Evolutionary conservation across 257 asterid genomes (phyloP).

Genomic region (Catharanthus roseus): DNA sequence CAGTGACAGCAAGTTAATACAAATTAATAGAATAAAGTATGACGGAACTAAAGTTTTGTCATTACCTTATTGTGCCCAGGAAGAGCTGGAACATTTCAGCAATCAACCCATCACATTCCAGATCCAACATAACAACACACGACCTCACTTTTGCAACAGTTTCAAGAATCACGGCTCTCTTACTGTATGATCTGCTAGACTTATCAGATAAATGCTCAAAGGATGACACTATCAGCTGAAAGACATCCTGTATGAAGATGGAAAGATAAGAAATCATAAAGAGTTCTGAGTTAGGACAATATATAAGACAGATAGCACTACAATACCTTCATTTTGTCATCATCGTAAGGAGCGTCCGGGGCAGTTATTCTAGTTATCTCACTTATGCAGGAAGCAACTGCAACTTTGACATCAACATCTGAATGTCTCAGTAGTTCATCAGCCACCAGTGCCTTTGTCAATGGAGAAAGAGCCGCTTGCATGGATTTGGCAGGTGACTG

Average conservation of each 20-base stretch:
- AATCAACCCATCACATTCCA: conserved; percentile 87
- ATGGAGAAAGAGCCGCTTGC: conserved; percentile 64
- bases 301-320: not conserved
- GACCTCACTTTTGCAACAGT: conserved; percentile 96
- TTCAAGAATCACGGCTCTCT: conserved; percentile 80
- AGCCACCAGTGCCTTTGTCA: conserved; percentile 51
- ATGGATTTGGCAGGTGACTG: conserved; percentile 82
- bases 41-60: not conserved
- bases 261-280: conserved; percentile 11
- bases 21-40: conserved; percentile 4
- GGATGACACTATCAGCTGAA: conserved; percentile 85
- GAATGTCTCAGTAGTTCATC: conserved; percentile 69
- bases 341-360: conserved; percentile 95
- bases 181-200: conserved; percentile 66
- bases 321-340: conserved; percentile 86
- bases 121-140: conserved; percentile 93
- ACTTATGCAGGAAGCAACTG: conserved; percentile 92
- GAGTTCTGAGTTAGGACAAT: not conserved
- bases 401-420: conserved; percentile 74
- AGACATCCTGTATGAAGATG: conserved; percentile 52
- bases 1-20: too few species aligned
- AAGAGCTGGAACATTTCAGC: conserved; percentile 86
- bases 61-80: conserved; percentile 68
- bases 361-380: conserved; percentile 98
- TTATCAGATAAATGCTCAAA: conserved; percentile 63